These are phyloP conservation scores for Phytophthora fragariae DNA, from an alignment of 352 stramenopile species.

Conservation along the genomic window DNA sequence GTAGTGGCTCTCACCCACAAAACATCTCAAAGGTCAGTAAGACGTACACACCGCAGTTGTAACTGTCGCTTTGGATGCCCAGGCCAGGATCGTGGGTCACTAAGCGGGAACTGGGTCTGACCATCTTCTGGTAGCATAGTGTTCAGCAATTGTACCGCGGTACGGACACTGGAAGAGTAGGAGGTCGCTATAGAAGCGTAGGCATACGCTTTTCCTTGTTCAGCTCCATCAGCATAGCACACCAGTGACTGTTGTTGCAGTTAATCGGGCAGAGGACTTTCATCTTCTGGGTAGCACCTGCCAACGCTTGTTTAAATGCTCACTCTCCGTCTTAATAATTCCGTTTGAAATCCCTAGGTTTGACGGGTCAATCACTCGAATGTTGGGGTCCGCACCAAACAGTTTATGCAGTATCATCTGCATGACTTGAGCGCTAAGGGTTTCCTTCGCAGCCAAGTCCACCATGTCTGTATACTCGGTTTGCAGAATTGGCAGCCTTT, in stretches of 20 bases:
- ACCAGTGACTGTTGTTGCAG: conserved; percentile 29
- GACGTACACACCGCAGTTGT: conserved; percentile 26
- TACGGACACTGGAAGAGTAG: conserved; percentile 2
- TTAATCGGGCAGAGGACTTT: conserved; percentile 17
- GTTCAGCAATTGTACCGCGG: conserved; percentile 2
- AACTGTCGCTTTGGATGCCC: conserved; percentile 17
- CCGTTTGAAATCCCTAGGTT: no score
- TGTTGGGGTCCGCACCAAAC: no score
- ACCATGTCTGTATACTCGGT: no score
- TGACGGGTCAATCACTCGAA: no score
- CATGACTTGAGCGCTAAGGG: no score
- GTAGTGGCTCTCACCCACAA: no score
- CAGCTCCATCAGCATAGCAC: conserved; percentile 20
- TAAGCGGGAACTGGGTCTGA: background rate
- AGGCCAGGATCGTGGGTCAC: background rate
- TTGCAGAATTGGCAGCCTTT: background rate
- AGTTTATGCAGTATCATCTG: background rate
- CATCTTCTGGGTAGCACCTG: background rate
- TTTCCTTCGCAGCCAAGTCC: no score
- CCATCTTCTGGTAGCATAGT: background rate
- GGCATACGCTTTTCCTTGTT: background rate
- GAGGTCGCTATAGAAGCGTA: conserved; percentile 16
- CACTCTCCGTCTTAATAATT: no score
- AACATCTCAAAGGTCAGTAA: conserved; percentile 22
- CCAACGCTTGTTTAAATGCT: background rate